Evolutionary conservation across 305 asterid genomes (phyloP), one percentile per base, ranked within the genome.

Genomic region (Fraxinus angustifolia): DNA sequence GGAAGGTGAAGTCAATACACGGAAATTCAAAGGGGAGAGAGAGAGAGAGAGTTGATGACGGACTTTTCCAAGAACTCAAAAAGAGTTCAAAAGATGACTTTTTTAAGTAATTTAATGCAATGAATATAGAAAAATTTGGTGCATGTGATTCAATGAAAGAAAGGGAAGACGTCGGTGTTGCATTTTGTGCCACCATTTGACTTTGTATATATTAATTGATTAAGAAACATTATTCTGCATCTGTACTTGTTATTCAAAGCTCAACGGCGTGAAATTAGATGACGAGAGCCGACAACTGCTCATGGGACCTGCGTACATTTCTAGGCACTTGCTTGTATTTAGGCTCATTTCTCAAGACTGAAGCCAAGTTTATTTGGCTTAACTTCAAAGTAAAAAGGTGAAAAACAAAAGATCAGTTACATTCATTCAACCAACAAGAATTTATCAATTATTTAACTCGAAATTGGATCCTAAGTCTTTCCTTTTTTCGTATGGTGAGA

Each of bases 21-120:
- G 84, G 73, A 87, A 75, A 83, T 80, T 88, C 81, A 81, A 78
- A 45, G 21, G 82, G 35, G 83, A 50, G 73, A 34, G 76, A 34
- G 30, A 31, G 77, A 23, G 26, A 28, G 34, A 70, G 33, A 74
- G 62, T 80, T 76, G 23, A 17, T 33, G 35, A 71, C 82, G 79
- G 91, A 90, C 90, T 78, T 82, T 87, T 90, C 90, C 38, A 42
- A 76, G 67, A 76, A 78, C 82, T 82, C 73, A 74, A 73, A 5
- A 23, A 23, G 42, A 10, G 17, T 17, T 75, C 77, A 79, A 83
- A 68, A 23, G 79, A 75, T 35, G 89, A 84, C 84, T 79, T 83
- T 78, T 6, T 74, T 17, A 6, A 17, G 67, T 56, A 17, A 56
- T 56, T 56, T 50, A 81, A 23, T 19, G 26, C 7, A 6, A 65